Percentiles rank a stretch among this genome's conserved stretches.
These are phyloP conservation scores for Populus hybrid DNA, from an alignment of 441 rosid species.

Conservation along the genomic window DNA sequence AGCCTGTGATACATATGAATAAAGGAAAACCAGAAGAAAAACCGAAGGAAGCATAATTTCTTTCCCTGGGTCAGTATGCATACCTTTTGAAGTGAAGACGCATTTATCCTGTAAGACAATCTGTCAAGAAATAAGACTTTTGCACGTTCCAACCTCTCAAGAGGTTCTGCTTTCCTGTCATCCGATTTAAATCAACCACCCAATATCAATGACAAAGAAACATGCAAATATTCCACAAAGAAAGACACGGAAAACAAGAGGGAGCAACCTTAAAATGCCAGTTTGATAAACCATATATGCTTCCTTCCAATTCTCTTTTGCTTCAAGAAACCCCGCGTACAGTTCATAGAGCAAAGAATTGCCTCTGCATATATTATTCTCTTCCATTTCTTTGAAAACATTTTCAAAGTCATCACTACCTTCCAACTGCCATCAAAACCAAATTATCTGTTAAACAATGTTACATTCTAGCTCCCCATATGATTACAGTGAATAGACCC, in stretches of 20 bases:
- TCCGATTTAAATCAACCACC: conserved; percentile 8
- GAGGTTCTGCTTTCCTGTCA: conserved; percentile 67
- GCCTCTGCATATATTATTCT: conserved; percentile 42
- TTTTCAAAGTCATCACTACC: conserved; percentile 50
- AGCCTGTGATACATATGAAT: background rate
- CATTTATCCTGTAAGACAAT: conserved; percentile 49
- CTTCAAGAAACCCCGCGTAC: conserved; percentile 75
- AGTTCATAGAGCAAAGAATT: conserved; percentile 64
- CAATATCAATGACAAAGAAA: background rate
- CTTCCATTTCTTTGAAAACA: conserved; percentile 56
- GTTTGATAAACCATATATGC: conserved; percentile 59
- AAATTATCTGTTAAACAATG: background rate
- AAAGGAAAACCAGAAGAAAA: background rate
- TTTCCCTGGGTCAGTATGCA: background rate
- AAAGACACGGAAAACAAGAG: background rate
- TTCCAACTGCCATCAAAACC: conserved; percentile 51
- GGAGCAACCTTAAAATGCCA: conserved; percentile 65
- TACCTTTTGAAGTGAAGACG: conserved; percentile 53
- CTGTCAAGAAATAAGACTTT: conserved; percentile 55
- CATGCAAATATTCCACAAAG: background rate
- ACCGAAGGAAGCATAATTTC: background rate
- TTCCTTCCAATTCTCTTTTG: conserved; percentile 62
- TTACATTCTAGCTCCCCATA: background rate
- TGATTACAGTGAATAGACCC: background rate
- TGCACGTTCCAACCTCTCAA: conserved; percentile 59